phyloP scores from a whole-genome alignment of 108 stramenopile genomes.

The Pseudonitzschia delicatissima region DNA sequence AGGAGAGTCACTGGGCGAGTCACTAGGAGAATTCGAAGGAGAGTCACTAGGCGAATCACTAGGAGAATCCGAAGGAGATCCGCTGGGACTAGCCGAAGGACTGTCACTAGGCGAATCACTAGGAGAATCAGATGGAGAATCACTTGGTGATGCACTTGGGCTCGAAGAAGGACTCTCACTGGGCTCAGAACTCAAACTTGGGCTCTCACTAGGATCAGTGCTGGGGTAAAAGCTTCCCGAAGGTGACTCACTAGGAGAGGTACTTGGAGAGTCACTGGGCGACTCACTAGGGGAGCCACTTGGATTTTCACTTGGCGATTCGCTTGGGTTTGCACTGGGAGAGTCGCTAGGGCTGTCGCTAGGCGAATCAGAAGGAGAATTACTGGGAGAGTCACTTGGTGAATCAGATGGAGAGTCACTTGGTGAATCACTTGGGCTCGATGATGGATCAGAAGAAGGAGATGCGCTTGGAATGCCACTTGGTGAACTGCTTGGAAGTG shows the following conservation, averaged over 20 bases:
- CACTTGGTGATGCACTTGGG: not conserved
- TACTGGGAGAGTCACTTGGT: not conserved
- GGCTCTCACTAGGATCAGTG: not conserved
- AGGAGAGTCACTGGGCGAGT: too few relatives aligned
- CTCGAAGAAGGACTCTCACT: not conserved
- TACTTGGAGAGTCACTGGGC: not conserved
- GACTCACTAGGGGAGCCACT: not conserved
- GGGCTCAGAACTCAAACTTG: not conserved
- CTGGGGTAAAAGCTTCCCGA: not conserved
- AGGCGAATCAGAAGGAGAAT: not conserved
- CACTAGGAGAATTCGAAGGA: conserved; percentile 2
- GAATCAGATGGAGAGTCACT: not conserved
- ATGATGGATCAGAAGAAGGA: not conserved
- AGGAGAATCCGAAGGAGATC: not conserved
- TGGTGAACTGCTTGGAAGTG: not conserved
- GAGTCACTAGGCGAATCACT: not conserved
- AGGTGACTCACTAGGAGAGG: not conserved
- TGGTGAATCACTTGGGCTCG: not conserved
- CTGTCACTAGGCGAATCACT: not conserved
- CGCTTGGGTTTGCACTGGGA: not conserved
- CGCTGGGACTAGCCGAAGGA: conserved; percentile 1
- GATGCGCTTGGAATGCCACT: not conserved
- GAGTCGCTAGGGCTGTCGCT: not conserved
- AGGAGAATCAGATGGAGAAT: not conserved
- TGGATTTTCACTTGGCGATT: not conserved